Evolutionary conservation across 2,329 filamentous ascomycete genomes (phyloP), one percentile per base, ranked within the genome.

Genomic region (Diplodia sapinea): DNA sequence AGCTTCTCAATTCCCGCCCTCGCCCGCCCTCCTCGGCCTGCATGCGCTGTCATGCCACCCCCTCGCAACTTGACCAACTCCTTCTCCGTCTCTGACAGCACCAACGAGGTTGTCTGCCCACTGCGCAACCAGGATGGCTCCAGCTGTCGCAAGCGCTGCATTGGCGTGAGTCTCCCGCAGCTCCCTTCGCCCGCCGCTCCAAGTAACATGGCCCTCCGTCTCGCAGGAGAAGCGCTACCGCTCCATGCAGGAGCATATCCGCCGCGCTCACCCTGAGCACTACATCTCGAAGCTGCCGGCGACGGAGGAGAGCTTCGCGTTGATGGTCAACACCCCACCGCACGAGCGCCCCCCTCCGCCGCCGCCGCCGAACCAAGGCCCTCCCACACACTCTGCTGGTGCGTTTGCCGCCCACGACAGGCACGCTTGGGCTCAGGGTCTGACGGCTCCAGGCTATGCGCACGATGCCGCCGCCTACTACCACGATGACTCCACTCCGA

Each of bases 201-300:
- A 69, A 74, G 54, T 76, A 71, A 79, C 77, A 75, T 75, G 73
- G 69, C 71, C 74, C 69, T 65, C 68, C 70, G 70, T 65, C 73
- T 62, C 68, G 72, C 81, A 96, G 93, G 93, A 96, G 84, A 96
- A 96, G 82, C 88, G 92, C 73, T 99, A 94, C 83, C 93, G 95
- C 80, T 98, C 94, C 71, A 98, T 99, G 93, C 95, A 98, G 82
- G 95, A 99, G 86, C 95, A 99, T 78, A 98, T 99, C 76, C 92
- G 95, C 75, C 90, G 95, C 80, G 94, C 95, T 73, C 95, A 99
- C 79, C 94, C 94, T 70, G 93, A 96, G 79, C 91, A 97, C 80
- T 98, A 98, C 82, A 96, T 99, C 74, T 90, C 95, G 61, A 97
- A 98, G 87, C 91, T 98, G 74, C 94, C 95, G 72, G 95, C 95